Evolutionary conservation across 2,329 filamentous ascomycete species (phyloP).

Genomic region (Raffaelea deltoideospora): DNA sequence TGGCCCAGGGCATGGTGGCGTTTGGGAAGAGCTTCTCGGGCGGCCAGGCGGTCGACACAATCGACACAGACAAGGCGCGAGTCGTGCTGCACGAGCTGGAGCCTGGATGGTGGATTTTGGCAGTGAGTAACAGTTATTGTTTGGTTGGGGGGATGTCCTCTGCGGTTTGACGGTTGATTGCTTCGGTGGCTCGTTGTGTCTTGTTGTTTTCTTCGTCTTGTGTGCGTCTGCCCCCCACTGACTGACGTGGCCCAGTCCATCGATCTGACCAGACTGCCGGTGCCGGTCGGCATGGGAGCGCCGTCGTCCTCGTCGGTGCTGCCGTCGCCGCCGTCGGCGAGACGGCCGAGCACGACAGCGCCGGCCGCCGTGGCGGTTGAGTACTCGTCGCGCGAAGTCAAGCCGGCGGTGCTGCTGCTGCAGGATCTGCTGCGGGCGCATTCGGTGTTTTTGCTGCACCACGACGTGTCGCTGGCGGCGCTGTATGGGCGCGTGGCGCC

Average conservation of each 20-base stretch:
- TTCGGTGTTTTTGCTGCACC: slow-evolving; percentile 72
- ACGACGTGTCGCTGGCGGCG: slow-evolving; percentile 57
- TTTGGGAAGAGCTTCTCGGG: slow-evolving; percentile 82
- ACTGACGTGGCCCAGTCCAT: slow-evolving; percentile 5
- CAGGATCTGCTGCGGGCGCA: slow-evolving; percentile 75
- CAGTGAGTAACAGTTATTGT: too few species aligned
- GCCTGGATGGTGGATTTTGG: slow-evolving; percentile 86
- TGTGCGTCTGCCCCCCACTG: not conserved
- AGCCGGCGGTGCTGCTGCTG: slow-evolving; percentile 61
- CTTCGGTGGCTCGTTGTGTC: too few species aligned
- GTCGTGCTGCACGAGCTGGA: slow-evolving; percentile 81
- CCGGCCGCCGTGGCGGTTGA: slow-evolving; percentile 38
- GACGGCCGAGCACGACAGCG: not conserved
- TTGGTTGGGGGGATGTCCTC: too few species aligned
- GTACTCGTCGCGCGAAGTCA: slow-evolving; percentile 83
- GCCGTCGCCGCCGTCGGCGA: too few species aligned
- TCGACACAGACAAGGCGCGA: slow-evolving; percentile 82
- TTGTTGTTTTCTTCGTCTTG: not conserved
- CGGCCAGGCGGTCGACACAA: slow-evolving; percentile 60
- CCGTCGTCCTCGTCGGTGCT: slow-evolving; percentile 2
- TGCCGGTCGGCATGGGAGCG: too few species aligned
- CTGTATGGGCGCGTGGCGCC: slow-evolving; percentile 47
- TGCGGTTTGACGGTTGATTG: too few species aligned
- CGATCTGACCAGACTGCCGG: slow-evolving; percentile 13
- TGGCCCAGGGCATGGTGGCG: slow-evolving; percentile 91